These are phyloP conservation scores for Auricularia sp. DNA, from an alignment of 768 basidiomycete species.

Conservation along the genomic window DNA sequence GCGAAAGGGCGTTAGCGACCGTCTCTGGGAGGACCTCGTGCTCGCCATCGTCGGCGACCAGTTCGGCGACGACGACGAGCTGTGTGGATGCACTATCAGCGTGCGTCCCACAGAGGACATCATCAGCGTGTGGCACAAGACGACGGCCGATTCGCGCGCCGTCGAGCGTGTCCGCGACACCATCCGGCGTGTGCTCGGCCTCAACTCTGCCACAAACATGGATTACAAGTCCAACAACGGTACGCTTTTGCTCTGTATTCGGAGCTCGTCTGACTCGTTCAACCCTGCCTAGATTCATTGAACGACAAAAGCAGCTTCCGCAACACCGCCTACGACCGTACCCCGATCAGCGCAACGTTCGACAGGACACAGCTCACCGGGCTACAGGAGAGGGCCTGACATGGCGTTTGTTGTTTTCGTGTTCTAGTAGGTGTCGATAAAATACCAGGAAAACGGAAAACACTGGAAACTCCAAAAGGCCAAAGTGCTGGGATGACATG, in stretches of 20 bases:
- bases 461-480: too few species aligned
- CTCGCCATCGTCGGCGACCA: slow-evolving; percentile 84
- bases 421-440: too few species aligned
- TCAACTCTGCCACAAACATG: slow-evolving; percentile 72
- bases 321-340: slow-evolving; percentile 15
- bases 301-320: slow-evolving; percentile 83
- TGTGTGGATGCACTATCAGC: slow-evolving; percentile 92
- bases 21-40: slow-evolving; percentile 84
- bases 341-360: background rate
- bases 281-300: slow-evolving; percentile 56
- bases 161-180: slow-evolving; percentile 84
- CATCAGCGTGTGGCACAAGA: slow-evolving; percentile 83
- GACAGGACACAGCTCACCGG: background rate
- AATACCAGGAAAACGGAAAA: too few species aligned
- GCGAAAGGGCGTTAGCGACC: slow-evolving; percentile 81
- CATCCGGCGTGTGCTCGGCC: slow-evolving; percentile 61
- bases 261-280: background rate
- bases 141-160: slow-evolving; percentile 64
- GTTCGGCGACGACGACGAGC: slow-evolving; percentile 58
- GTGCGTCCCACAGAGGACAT: slow-evolving; percentile 92
- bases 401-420: background rate
- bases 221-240: slow-evolving; percentile 95
- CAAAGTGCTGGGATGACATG: too few species aligned
- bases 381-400: background rate
- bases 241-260: slow-evolving; percentile 20